phyloP scores from a whole-genome alignment of 2,329 filamentous ascomycete species.

The Drechslerella coelobrocha region DNA sequence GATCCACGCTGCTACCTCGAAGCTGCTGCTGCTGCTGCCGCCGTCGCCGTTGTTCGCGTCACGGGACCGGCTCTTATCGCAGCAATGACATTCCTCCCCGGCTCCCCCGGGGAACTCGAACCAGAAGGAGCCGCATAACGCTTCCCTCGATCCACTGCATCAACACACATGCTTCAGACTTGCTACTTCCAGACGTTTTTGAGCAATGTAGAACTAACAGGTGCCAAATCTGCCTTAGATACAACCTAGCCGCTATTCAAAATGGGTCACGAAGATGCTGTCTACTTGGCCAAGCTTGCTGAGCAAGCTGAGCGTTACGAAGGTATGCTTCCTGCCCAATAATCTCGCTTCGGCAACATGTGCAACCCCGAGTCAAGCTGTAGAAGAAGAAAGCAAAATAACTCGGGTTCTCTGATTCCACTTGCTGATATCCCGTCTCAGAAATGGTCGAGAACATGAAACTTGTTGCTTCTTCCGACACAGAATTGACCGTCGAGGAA shows the following conservation, averaged over 20 bases:
- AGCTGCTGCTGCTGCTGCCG: not conserved
- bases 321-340: constrained; percentile 67
- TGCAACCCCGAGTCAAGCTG: constrained; percentile 53
- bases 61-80: not conserved
- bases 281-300: constrained; percentile 99
- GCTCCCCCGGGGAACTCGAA: constrained; percentile 8
- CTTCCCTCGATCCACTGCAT: constrained; percentile 8
- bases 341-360: not conserved
- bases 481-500: constrained; percentile 62
- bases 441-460: constrained; percentile 99
- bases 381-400: constrained; percentile 51
- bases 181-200: constrained; percentile 10
- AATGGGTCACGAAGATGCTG: constrained; percentile 99
- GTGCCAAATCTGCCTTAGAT: not conserved
- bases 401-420: too few species aligned
- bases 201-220: constrained; percentile 17
- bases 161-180: constrained; percentile 12
- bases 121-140: not conserved
- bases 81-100: not conserved
- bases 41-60: not conserved
- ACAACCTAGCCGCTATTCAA: constrained; percentile 61
- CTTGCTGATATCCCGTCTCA: constrained; percentile 59
- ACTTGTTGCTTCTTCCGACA: constrained; percentile 83
- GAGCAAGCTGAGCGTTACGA: constrained; percentile 99
- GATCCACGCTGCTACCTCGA: not conserved